Percentiles rank a stretch among this genome's conserved stretches.
Conservation (phyloP, 2,329 filamentous ascomycete species). For the Chrysosphaeria jannelii region DNA sequence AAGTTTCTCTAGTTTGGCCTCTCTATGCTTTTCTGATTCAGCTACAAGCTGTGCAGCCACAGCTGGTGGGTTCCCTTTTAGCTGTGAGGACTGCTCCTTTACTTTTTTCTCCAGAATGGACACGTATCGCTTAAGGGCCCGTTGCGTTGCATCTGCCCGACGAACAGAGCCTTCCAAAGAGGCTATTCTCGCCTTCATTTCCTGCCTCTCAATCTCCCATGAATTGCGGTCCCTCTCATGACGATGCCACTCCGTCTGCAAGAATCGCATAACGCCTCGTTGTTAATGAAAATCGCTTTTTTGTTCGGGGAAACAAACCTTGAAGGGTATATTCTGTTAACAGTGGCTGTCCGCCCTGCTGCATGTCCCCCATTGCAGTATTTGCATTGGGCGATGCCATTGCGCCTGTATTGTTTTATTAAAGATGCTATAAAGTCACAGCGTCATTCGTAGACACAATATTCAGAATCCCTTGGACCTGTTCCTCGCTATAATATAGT, state of each 20-base stretch:
- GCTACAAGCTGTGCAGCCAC: slow-evolving; percentile 13
- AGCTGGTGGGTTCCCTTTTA: slow-evolving; percentile 19
- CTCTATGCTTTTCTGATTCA: too few species aligned
- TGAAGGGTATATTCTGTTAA: slow-evolving; percentile 32
- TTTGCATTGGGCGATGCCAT: too few species aligned
- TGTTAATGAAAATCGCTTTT: too few species aligned
- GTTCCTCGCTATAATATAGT: too few species aligned
- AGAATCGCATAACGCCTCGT: slow-evolving; percentile 98
- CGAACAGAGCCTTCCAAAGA: slow-evolving; percentile 71
- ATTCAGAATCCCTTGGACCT: too few species aligned
- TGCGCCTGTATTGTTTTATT: too few species aligned
- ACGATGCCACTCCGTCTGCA: slow-evolving; percentile 96
- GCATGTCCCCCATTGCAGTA: too few species aligned
- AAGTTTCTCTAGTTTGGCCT: too few species aligned
- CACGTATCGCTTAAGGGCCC: slow-evolving; percentile 72
- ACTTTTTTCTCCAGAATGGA: slow-evolving; percentile 67
- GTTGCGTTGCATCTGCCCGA: slow-evolving; percentile 65
- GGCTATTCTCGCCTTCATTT: slow-evolving; percentile 95
- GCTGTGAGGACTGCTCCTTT: slow-evolving; percentile 49
- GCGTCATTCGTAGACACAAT: too few species aligned
- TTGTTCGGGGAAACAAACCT: slow-evolving; percentile 10
- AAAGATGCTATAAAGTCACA: too few species aligned
- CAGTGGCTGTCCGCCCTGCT: slow-evolving; percentile 22
- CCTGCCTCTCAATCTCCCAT: slow-evolving; percentile 96
- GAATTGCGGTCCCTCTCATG: slow-evolving; percentile 93